Conservation (phyloP, 139 green algal species). For the Closterium sp. region DNA sequence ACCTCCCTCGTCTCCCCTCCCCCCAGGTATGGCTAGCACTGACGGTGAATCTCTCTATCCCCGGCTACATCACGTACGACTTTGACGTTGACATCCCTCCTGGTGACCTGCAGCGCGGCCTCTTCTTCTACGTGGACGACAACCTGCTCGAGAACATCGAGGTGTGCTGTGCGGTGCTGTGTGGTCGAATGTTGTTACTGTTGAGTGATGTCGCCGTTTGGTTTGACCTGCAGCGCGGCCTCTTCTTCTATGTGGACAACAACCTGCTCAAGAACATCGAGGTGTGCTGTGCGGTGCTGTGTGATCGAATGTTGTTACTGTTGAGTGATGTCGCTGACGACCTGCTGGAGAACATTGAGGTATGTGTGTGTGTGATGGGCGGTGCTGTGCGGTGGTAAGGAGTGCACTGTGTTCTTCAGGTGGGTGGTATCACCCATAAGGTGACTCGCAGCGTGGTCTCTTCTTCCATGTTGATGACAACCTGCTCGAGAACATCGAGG, state of each 20-base stretch:
- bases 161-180: conserved; percentile 25
- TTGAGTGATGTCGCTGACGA: too few relatives aligned
- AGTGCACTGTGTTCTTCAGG: too few relatives aligned
- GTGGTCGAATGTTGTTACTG: too few relatives aligned
- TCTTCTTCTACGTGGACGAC: conserved; percentile 36
- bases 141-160: conserved; percentile 8
- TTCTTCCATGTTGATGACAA: conserved; percentile 27
- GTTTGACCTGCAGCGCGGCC: conserved; percentile 4
- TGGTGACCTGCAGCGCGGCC: not conserved
- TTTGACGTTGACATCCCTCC: conserved; percentile 12
- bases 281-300: conserved; percentile 25
- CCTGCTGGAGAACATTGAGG: not conserved
- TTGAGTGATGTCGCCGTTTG: too few relatives aligned
- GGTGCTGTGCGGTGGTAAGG: too few relatives aligned
- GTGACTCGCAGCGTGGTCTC: conserved; percentile 7
- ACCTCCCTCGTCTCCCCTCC: too few relatives aligned
- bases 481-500: not conserved
- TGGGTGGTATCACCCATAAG: too few relatives aligned
- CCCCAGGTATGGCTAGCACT: conserved; percentile 26
- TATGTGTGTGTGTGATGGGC: too few relatives aligned
- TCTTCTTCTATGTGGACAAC: conserved; percentile 34
- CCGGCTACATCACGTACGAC: conserved; percentile 8
- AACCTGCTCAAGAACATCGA: conserved; percentile 7
- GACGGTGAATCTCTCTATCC: conserved; percentile 8
- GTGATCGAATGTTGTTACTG: too few relatives aligned